Evolutionary conservation across 148 eudicot genomes (phyloP), one percentile per base, ranked within the genome.

Genomic region (Linanthus parryae): DNA sequence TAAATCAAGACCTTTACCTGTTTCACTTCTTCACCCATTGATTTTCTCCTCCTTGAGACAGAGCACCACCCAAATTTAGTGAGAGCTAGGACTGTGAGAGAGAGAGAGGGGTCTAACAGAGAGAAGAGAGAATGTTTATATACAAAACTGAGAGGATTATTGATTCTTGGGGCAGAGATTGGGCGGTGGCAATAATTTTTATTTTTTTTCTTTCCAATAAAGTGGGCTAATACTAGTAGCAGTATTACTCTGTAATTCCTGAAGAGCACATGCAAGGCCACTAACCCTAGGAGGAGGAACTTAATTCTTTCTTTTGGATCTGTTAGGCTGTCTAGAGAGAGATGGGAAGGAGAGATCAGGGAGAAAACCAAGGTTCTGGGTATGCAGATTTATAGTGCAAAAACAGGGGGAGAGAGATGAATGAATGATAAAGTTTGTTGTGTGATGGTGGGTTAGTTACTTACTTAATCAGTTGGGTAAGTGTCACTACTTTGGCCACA

Each of bases 11-110:
- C 11, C 11, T 31, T 73, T 61, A 81, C 89, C 72, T 69, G 74
- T 54, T 83, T 79, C 52, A 57, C 64, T 77, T 83, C 81, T 69
- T 79, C 95, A 63, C 98, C 94, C 98, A 90, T 90, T 72, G 50
- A 29, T 43, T 46, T 22, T 47, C n/a, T 40, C 27, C 59, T 53
- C 21, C 17, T 48, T 13, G 29, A 35, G 52, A 33, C 21, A 49
- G 52, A 45, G 39, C 22, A 31, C n/a, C 19, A 7, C 2, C 13
- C 15, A 5, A 12, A 33, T 5, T 17, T 30, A 48, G 11, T 15
- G 3, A 6, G 20, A 23, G 27, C 5, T 17, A 23, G 6, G 7
- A 29, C 24, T 18, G 31, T 7, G 19, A n/a, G 37, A 20, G 51
- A 37, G 66, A 21, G 66, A 17, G 20, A 50, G 30, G 33, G 30